Percentiles rank a stretch among this genome's conserved stretches.
phyloP scores from a whole-genome alignment of 768 basidiomycete genomes.

The Amanita exitialis region DNA sequence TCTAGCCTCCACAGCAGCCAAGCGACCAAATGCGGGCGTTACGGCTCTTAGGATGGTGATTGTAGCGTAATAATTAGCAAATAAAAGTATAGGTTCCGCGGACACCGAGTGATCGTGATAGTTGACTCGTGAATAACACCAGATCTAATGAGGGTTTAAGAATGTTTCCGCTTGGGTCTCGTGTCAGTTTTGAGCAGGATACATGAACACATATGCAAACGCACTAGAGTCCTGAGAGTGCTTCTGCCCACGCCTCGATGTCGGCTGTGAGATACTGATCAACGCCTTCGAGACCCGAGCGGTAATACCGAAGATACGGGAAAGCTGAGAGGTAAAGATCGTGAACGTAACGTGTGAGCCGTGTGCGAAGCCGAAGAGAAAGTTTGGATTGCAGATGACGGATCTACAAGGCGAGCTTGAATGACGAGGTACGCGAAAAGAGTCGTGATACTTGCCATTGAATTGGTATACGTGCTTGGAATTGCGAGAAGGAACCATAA shows the following conservation, averaged over 20 bases:
- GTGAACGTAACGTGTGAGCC: constrained; percentile 83
- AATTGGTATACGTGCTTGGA: constrained; percentile 92
- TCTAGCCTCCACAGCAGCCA: constrained; percentile 81
- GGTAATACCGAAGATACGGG: constrained; percentile 66
- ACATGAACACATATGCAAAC: constrained; percentile 18
- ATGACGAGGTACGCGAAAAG: neutral
- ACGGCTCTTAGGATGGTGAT: constrained; percentile 73
- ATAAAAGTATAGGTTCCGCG: constrained; percentile 76
- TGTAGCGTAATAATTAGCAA: constrained; percentile 81
- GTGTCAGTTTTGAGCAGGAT: neutral
- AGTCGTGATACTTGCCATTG: constrained; percentile 63
- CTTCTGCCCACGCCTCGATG: constrained; percentile 81
- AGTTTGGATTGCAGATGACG: constrained; percentile 84
- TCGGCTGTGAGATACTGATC: constrained; percentile 95
- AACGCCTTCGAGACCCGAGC: constrained; percentile 55
- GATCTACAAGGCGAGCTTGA: constrained; percentile 41
- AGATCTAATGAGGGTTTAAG: constrained; percentile 90
- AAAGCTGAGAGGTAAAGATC: constrained; percentile 81
- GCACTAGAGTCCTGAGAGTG: constrained; percentile 80
- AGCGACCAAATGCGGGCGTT: constrained; percentile 85
- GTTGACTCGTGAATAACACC: constrained; percentile 85
- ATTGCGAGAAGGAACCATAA: constrained; percentile 89
- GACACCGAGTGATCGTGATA: constrained; percentile 76
- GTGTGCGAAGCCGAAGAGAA: constrained; percentile 72
- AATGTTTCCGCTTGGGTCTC: constrained; percentile 64